These are phyloP conservation scores for Helichrysum umbraculigerum DNA, from an alignment of 129 eudicot genomes.

Conservation along the genomic window DNA sequence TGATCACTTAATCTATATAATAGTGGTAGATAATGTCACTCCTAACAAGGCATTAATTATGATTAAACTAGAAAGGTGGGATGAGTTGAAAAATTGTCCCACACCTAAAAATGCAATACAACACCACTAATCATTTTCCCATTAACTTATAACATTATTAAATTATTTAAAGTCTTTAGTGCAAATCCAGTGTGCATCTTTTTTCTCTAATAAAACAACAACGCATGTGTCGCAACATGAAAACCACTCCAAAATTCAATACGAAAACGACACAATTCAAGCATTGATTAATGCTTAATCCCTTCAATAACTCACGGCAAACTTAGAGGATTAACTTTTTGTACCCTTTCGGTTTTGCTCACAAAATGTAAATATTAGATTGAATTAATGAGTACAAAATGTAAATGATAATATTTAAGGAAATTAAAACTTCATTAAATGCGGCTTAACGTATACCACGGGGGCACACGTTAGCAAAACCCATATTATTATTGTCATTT, in stretches of 20 bases:
- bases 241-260: slow-evolving; percentile 25
- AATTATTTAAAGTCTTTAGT: slow-evolving; percentile 19
- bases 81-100: slow-evolving; percentile 22
- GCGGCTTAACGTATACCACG: too few relatives aligned
- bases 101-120: slow-evolving; percentile 8
- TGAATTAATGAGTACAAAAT: too few relatives aligned
- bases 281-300: not conserved
- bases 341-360: not conserved
- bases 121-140: slow-evolving; percentile 24
- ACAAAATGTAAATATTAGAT: too few relatives aligned
- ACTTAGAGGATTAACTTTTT: slow-evolving; percentile 12
- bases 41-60: not conserved
- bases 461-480: too few relatives aligned
- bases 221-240: slow-evolving; percentile 39
- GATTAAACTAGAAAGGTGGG: not conserved
- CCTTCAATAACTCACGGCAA: slow-evolving; percentile 3
- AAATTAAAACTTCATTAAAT: too few relatives aligned
- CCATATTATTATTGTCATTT: too few relatives aligned
- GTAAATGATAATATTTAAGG: too few relatives aligned
- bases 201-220: slow-evolving; percentile 26
- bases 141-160: slow-evolving; percentile 12
- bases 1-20: not conserved
- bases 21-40: not conserved
- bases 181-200: slow-evolving; percentile 37
- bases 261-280: slow-evolving; percentile 23